A percentile compares a stretch with the other conserved stretches of the same genome.
These are phyloP conservation scores for Globisporangium megalacanthum DNA, from an alignment of 352 stramenopile genomes.

Conservation along the genomic window DNA sequence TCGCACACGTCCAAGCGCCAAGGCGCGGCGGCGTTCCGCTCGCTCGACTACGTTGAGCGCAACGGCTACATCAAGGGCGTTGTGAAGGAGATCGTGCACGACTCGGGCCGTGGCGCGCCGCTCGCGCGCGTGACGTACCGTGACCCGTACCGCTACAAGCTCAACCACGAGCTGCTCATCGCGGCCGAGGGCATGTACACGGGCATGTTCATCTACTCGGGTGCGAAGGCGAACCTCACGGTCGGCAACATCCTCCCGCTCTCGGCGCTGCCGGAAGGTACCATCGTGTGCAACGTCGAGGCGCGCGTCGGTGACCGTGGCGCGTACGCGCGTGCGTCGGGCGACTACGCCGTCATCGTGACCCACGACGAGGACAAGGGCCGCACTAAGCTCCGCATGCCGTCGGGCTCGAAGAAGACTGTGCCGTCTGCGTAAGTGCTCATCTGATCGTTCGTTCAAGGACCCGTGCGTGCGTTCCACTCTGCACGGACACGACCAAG, in stretches of 20 bases:
- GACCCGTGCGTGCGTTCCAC: neutral
- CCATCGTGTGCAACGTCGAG: constrained; percentile 99
- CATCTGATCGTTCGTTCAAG: constrained; percentile 8
- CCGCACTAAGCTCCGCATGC: constrained; percentile 94
- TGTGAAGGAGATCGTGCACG: constrained; percentile 99
- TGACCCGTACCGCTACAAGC: constrained; percentile 88
- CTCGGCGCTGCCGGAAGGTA: constrained; percentile 95
- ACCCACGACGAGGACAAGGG: constrained; percentile 98
- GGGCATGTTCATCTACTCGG: constrained; percentile 98
- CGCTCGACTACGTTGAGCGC: constrained; percentile 90
- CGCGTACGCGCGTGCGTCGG: constrained; percentile 94
- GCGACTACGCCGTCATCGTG: constrained; percentile 98
- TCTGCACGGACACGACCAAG: constrained; percentile 9
- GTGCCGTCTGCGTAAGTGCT: constrained; percentile 88
- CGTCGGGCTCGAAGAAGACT: constrained; percentile 97
- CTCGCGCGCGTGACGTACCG: constrained; percentile 94
- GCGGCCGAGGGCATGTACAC: constrained; percentile 99
- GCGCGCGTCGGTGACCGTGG: constrained; percentile 94
- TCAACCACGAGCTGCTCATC: constrained; percentile 95
- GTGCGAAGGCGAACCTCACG: constrained; percentile 93
- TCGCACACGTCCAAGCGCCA: constrained; percentile 82
- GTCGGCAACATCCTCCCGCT: constrained; percentile 98
- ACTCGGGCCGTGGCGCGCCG: constrained; percentile 96
- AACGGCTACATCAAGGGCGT: constrained; percentile 98
- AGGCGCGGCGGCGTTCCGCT: constrained; percentile 64